A percentile compares a stretch with the other conserved stretches of the same genome.
Evolutionary conservation across 176 grass and related monocot species (phyloP).

Genomic region (Aegilops tauschii): DNA sequence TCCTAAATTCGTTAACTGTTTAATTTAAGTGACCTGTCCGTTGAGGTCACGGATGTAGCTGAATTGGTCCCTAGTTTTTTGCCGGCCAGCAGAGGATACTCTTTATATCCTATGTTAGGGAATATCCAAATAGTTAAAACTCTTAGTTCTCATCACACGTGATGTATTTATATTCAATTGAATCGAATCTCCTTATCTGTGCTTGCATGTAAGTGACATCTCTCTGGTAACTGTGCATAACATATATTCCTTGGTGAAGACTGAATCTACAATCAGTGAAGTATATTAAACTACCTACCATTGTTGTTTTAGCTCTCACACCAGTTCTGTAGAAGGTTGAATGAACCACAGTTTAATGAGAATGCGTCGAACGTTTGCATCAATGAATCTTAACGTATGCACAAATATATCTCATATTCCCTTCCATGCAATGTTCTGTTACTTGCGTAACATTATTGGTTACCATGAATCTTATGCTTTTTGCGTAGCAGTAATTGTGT

Average conservation of each 20-base stretch:
- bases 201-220: not conserved
- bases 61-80: not conserved
- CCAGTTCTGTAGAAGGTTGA: not conserved
- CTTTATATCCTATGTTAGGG: not conserved
- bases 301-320: not conserved
- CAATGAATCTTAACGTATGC: not conserved
- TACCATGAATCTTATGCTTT: not conserved
- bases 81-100: not conserved
- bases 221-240: constrained; percentile 3
- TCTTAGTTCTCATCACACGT: constrained; percentile 1
- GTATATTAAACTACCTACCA: not conserved
- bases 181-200: not conserved
- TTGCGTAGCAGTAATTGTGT: not conserved
- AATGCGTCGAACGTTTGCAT: not conserved
- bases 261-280: not conserved
- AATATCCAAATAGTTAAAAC: constrained; percentile 15
- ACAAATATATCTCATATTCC: constrained; percentile 2
- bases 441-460: not conserved
- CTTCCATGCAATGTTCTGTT: not conserved
- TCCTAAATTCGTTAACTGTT: not conserved
- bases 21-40: not conserved
- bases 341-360: not conserved
- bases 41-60: not conserved
- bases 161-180: not conserved
- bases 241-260: not conserved